Conservation (phyloP, 495 filamentous ascomycete genomes). For the Aspergillus affinis region DNA sequence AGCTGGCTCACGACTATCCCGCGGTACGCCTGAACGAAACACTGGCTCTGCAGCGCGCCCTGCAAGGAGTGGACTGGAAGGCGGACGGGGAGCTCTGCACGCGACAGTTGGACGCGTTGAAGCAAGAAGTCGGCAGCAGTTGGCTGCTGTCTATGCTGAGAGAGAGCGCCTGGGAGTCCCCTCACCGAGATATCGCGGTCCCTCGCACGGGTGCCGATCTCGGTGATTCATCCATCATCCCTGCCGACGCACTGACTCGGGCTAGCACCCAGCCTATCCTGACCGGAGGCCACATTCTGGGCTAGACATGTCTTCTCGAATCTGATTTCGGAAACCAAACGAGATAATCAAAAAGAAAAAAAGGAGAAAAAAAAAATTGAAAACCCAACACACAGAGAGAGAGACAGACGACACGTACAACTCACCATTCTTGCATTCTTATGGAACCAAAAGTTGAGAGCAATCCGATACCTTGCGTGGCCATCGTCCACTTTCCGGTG, state of each 20-base stretch:
- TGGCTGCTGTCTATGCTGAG: conserved; percentile 84
- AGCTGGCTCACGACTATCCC: conserved; percentile 19
- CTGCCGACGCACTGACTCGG: conserved; percentile 37
- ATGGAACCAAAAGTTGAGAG: not conserved
- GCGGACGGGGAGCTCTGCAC: conserved; percentile 75
- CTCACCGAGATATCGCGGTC: conserved; percentile 31
- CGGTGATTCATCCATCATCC: conserved; percentile 36
- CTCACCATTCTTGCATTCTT: not conserved
- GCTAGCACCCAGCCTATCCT: conserved; percentile 51
- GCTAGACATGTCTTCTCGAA: conserved; percentile 25
- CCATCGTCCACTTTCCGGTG: not conserved
- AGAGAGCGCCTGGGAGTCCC: conserved; percentile 66
- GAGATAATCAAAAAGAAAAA: not conserved
- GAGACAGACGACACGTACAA: not conserved
- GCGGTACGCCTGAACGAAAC: conserved; percentile 16
- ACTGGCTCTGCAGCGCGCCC: conserved; percentile 14
- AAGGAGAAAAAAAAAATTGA: not conserved
- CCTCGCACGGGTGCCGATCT: conserved; percentile 35
- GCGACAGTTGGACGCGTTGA: conserved; percentile 80
- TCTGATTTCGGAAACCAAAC: not conserved
- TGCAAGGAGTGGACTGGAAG: conserved; percentile 54
- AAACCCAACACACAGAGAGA: too few species aligned
- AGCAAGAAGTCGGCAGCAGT: conserved; percentile 76
- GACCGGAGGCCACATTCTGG: conserved; percentile 50
- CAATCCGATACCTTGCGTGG: not conserved